Evolutionary conservation across 306 rosid species (phyloP).

Genomic region (Begonia peltatifolia): DNA sequence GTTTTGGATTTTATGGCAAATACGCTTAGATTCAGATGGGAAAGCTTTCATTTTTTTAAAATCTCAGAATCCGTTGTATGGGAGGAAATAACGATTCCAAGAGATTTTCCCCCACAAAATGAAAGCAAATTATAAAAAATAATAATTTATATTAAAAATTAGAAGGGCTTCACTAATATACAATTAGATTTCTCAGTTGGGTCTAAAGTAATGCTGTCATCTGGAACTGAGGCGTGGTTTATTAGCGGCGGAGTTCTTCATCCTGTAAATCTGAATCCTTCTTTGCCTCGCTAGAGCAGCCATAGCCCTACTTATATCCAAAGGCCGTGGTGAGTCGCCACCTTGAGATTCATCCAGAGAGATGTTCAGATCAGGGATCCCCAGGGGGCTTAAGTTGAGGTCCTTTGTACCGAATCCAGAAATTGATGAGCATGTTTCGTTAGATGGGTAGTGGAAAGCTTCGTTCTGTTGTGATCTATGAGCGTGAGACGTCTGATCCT

Average conservation of each 20-base stretch:
- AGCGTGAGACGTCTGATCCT: constrained; percentile 8
- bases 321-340: constrained; percentile 10
- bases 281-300: constrained; percentile 38
- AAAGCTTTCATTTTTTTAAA: too few species aligned
- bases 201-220: constrained; percentile 1
- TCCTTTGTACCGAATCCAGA: constrained; percentile 2
- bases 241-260: constrained; percentile 17
- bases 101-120: too few species aligned
- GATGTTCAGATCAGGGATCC: constrained; percentile 40
- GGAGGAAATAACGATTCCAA: too few species aligned
- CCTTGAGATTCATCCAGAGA: constrained; percentile 4
- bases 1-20: too few species aligned
- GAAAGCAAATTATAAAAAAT: too few species aligned
- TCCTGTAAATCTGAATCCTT: constrained; percentile 32
- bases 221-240: constrained; percentile 12
- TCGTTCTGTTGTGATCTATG: constrained; percentile 7
- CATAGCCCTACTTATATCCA: constrained; percentile 11
- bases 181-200: too few species aligned
- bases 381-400: constrained; percentile 7
- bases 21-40: too few species aligned
- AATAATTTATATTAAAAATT: too few species aligned
- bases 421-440: constrained; percentile 4
- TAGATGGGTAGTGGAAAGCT: constrained; percentile 1
- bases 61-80: too few species aligned
- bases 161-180: too few species aligned